phyloP scores from a whole-genome alignment of 2,329 filamentous ascomycete species.

The Talaromyces piceae region DNA sequence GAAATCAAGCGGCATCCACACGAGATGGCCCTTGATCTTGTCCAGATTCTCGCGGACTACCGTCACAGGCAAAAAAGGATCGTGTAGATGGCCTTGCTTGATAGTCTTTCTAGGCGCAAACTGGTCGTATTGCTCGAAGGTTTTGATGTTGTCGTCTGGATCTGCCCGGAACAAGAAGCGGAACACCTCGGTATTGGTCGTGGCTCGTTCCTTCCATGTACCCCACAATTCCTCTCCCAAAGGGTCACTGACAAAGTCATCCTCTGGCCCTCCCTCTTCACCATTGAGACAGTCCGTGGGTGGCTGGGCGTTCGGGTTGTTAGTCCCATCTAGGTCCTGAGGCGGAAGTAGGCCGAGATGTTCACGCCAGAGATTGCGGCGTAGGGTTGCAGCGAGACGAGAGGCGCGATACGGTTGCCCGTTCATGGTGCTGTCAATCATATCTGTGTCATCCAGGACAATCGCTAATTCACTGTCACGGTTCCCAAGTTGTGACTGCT shows the following conservation, averaged over 20 bases:
- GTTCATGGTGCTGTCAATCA: conserved; percentile 65
- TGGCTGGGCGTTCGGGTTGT: conserved; percentile 67
- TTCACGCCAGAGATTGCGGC: conserved; percentile 82
- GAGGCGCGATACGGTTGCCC: conserved; percentile 64
- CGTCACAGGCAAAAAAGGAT: conserved; percentile 63
- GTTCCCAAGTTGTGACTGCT: conserved; percentile 64
- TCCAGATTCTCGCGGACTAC: conserved; percentile 70
- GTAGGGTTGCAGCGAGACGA: conserved; percentile 69
- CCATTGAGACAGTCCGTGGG: conserved; percentile 63
- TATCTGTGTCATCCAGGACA: conserved; percentile 69
- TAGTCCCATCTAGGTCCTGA: conserved; percentile 59
- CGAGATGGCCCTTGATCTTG: conserved; percentile 76
- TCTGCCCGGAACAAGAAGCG: conserved; percentile 78
- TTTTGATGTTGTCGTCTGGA: conserved; percentile 82
- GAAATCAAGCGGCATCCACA: conserved; percentile 81
- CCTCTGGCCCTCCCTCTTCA: conserved; percentile 62
- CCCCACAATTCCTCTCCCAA: conserved; percentile 59
- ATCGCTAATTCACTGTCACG: conserved; percentile 90
- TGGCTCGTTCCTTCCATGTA: conserved; percentile 67
- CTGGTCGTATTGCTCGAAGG: conserved; percentile 78
- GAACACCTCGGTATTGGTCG: conserved; percentile 73
- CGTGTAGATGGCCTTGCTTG: conserved; percentile 81
- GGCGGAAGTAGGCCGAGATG: conserved; percentile 70
- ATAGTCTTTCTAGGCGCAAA: conserved; percentile 60
- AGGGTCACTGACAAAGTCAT: conserved; percentile 56